Base-by-base conservation (phyloP, 2,329 filamentous ascomycete species). In the Calonectria crousiana region DNA sequence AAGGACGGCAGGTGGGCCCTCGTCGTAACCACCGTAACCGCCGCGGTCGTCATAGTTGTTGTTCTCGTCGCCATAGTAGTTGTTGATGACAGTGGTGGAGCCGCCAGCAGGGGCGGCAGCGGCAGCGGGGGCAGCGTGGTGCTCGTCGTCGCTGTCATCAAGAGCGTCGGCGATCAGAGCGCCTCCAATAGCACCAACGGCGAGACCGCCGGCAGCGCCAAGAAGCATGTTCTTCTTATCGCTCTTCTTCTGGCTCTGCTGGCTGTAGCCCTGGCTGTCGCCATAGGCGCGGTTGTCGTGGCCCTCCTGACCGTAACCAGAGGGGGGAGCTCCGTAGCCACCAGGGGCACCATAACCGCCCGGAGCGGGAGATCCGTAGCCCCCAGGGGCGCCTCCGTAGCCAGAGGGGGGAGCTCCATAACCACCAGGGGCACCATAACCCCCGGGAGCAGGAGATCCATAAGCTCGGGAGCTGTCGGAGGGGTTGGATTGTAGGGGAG, bases 191-290 rank as follows among this genome's bases (percentile, higher is more conserved):
- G 87, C 89, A 77, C 91, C 90, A 16, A 89, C 84, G 1, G 89
- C 91, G 26, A 93, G 81, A 83, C 92, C 92, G 44, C 87, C 92
- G 13, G 89, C 90, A 66, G 90, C 92, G 53, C 88, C 91, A 28
- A 91, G 86, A 56, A 93, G 84, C 81, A 92, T 87, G 78, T 89
- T 89, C 26, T 88, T 89, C 76, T 86, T 89, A 69, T 87, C 86
- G 72, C 87, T 87, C 51, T 84, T 83, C 78, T 86, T 84, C 76
- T 87, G 83, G 51, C 5, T 44, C 62, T 23, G 75, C 36, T 70
- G 69, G 52, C 74, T 66, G 20, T 78, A 64, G 20, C 72, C 69
- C 8, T 78, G 75, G 9, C 73, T 74, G 49, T 67, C 64, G 2
- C 78, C 75, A 51, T 72, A 72, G 6, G 76, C 77, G 30, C 34